Percentiles rank a stretch among this genome's conserved stretches.
phyloP scores from a whole-genome alignment of 306 rosid species.

The Ormosia semicastrata region DNA sequence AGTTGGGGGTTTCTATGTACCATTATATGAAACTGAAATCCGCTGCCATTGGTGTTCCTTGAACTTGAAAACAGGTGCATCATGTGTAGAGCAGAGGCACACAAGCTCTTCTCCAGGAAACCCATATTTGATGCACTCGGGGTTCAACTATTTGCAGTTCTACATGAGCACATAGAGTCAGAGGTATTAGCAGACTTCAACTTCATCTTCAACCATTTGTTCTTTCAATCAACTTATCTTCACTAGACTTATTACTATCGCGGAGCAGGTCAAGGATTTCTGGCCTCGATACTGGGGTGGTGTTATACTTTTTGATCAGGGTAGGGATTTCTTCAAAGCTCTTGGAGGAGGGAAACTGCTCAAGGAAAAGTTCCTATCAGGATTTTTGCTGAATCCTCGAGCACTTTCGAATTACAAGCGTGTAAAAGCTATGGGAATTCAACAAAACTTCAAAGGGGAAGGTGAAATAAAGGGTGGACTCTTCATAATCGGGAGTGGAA shows the following conservation, averaged over 20 bases:
- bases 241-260: constrained; percentile 10
- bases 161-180: constrained; percentile 76
- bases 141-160: constrained; percentile 72
- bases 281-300: constrained; percentile 99
- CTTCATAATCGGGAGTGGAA: constrained; percentile 65
- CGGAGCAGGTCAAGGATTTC: constrained; percentile 69
- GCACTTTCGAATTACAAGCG: constrained; percentile 82
- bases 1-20: background rate
- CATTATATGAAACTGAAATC: constrained; percentile 17
- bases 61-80: constrained; percentile 72
- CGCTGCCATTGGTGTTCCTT: constrained; percentile 17
- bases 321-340: constrained; percentile 70
- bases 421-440: constrained; percentile 62
- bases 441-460: constrained; percentile 76
- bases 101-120: constrained; percentile 72
- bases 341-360: constrained; percentile 85
- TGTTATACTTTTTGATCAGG: constrained; percentile 54
- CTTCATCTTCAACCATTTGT: background rate
- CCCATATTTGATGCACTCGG: constrained; percentile 92
- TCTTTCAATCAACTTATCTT: constrained; percentile 23
- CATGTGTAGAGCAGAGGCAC: constrained; percentile 98
- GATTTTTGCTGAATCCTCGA: constrained; percentile 74
- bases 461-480: constrained; percentile 96
- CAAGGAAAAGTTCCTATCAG: constrained; percentile 80
- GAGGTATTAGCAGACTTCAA: constrained; percentile 50